Base-by-base conservation (phyloP, 495 filamentous ascomycete genomes). In the Daldinia bambusicola region DNA sequence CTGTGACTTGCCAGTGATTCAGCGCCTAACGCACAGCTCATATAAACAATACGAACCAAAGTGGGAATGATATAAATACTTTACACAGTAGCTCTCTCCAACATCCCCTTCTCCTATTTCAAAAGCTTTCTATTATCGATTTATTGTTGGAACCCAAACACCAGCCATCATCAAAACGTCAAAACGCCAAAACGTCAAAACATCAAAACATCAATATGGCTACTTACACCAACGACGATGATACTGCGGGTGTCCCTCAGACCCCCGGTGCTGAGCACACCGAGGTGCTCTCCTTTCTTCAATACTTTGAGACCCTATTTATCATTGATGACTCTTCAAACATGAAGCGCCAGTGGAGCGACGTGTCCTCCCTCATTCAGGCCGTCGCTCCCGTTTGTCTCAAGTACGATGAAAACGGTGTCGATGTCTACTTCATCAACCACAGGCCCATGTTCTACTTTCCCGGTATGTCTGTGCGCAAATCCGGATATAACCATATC, bases 351-450 rank as follows among this genome's bases (percentile, higher is more conserved):
- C 69, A 72, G 14, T 72, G 69, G 69, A 67, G 63, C 50, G 69
- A 72, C 40, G 69, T 72, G 10, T 72, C 69, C 5, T 60, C 69
- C 13, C 55, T 72, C 20, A 67, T 72, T 32, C 69, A 72, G 22
- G 69, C 63, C 6, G 69, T 72, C 4, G 69, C 69, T 8, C 69
- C 69, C 0, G 43, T 63, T 8, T 72, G 69, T 37, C 69, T 72
- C 20, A 53, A 72, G 14, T 72, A 72, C 50, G 69, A 72, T 31
- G 69, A 72, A 48, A 72, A 72, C 55, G 69, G 69, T n/a, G 67
- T 72, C 60, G 69, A 72, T 55, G 38, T 72, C 55, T 72, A 72
- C 60, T 72, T 72, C 58, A 52, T 72, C 55, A 72, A 72, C 55
- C 69, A 72, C 50, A 61, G 69, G 10, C 69, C 69, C 37, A 63